A percentile compares a stretch with the other conserved stretches of the same genome.
Evolutionary conservation across 176 grass and related monocot genomes (phyloP).

Genomic region (Rhynchospora pubera): DNA sequence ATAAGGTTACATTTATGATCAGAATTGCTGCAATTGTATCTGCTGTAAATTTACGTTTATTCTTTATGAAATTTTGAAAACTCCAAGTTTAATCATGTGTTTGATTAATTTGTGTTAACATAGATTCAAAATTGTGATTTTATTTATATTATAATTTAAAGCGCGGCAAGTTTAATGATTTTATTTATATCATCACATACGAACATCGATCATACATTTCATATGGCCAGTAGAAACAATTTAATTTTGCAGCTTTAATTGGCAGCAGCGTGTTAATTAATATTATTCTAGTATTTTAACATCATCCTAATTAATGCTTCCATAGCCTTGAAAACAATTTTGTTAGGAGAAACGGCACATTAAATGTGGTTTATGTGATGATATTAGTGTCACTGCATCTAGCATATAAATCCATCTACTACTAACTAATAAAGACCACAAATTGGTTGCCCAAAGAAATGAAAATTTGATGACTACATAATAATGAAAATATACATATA

Average conservation of each 20-base stretch:
- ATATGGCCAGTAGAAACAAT: background rate
- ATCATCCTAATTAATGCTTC: background rate
- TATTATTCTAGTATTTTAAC: background rate
- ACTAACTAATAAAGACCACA: background rate
- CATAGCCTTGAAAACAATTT: background rate
- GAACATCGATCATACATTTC: background rate
- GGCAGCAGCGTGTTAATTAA: background rate
- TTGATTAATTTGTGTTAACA: background rate
- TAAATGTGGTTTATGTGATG: background rate
- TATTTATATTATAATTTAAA: background rate
- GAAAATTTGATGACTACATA: background rate
- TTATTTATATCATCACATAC: too few species aligned
- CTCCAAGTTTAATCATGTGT: too few species aligned
- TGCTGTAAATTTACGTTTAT: background rate
- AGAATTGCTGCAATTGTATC: background rate
- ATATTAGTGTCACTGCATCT: background rate
- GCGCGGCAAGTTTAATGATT: background rate
- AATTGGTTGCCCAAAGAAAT: conserved; percentile 2
- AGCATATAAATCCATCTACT: background rate
- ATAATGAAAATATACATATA: background rate
- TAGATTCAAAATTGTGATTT: background rate
- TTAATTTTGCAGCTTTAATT: background rate
- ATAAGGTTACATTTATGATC: background rate
- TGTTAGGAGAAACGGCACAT: background rate
- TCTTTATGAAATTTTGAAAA: background rate